Evolutionary conservation across 139 green algal species (phyloP).

Genomic region (Ettlia oleoabundans): DNA sequence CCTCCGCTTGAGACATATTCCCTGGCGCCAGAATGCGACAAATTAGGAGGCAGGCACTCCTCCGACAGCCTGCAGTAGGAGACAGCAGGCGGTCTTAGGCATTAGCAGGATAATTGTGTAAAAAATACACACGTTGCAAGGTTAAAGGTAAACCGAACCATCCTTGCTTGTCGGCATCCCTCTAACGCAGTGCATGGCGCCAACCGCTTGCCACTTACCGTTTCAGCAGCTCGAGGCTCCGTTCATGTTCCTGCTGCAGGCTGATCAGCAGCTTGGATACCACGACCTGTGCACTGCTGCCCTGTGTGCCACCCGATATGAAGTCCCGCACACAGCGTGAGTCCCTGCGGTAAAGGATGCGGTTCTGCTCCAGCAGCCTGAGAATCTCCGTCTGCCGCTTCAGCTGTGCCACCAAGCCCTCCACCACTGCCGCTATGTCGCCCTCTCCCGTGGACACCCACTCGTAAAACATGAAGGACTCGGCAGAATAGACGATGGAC

Average conservation of each 20-base stretch:
- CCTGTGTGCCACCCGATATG: not conserved
- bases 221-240: not conserved
- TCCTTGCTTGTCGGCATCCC: too few relatives aligned
- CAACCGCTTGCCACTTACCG: too few relatives aligned
- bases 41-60: not conserved
- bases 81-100: too few relatives aligned
- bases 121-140: too few relatives aligned
- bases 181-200: too few relatives aligned
- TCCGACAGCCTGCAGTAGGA: not conserved
- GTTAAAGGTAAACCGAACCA: too few relatives aligned
- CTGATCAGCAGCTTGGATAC: not conserved
- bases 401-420: not conserved
- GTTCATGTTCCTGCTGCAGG: not conserved
- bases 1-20: not conserved
- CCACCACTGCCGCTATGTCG: constrained; percentile 8
- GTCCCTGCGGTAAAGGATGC: not conserved
- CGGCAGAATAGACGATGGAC: not conserved
- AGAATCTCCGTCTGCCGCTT: not conserved
- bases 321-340: not conserved
- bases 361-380: not conserved
- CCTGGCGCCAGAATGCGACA: not conserved
- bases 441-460: not conserved
- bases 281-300: not conserved
- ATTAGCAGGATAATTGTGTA: not conserved
- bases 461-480: not conserved